Evolutionary conservation across 2,329 filamentous ascomycete genomes (phyloP).

Genomic region (Hypoxylon sp.): DNA sequence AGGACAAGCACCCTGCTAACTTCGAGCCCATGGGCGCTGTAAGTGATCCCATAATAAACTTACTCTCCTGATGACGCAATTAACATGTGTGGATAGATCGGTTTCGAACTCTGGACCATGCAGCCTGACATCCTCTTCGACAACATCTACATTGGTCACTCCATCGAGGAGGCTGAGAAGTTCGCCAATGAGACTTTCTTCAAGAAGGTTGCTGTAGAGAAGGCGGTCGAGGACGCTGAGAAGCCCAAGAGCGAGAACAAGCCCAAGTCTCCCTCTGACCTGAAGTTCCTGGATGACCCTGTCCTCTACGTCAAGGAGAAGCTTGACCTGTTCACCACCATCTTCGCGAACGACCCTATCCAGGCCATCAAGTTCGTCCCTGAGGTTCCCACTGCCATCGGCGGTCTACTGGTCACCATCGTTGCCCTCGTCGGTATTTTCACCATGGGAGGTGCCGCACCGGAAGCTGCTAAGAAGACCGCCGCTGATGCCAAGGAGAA

Average conservation of each 20-base stretch:
- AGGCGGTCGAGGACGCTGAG: slow-evolving; percentile 80
- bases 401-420: slow-evolving; percentile 76
- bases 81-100: slow-evolving; percentile 72
- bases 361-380: slow-evolving; percentile 90
- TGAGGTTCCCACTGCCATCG: slow-evolving; percentile 87
- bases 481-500: slow-evolving; percentile 76
- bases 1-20: slow-evolving; percentile 97
- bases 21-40: slow-evolving; percentile 98
- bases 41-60: slow-evolving; percentile 60
- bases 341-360: slow-evolving; percentile 84
- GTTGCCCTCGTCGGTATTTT: slow-evolving; percentile 78
- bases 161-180: slow-evolving; percentile 89
- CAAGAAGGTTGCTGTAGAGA: slow-evolving; percentile 86
- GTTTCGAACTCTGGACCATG: slow-evolving; percentile 99
- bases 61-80: slow-evolving; percentile 21
- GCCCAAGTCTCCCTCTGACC: slow-evolving; percentile 78
- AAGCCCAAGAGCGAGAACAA: slow-evolving; percentile 80
- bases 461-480: slow-evolving; percentile 80
- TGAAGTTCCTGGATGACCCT: slow-evolving; percentile 92
- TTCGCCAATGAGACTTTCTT: slow-evolving; percentile 91
- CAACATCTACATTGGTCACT: slow-evolving; percentile 99
- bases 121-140: slow-evolving; percentile 98
- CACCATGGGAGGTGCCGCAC: slow-evolving; percentile 72
- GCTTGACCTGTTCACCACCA: slow-evolving; percentile 87
- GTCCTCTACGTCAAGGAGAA: slow-evolving; percentile 91